A percentile compares a stretch with the other conserved stretches of the same genome.
Evolutionary conservation across 176 grass and related monocot genomes (phyloP).

Genomic region (Tuctoria greenei): DNA sequence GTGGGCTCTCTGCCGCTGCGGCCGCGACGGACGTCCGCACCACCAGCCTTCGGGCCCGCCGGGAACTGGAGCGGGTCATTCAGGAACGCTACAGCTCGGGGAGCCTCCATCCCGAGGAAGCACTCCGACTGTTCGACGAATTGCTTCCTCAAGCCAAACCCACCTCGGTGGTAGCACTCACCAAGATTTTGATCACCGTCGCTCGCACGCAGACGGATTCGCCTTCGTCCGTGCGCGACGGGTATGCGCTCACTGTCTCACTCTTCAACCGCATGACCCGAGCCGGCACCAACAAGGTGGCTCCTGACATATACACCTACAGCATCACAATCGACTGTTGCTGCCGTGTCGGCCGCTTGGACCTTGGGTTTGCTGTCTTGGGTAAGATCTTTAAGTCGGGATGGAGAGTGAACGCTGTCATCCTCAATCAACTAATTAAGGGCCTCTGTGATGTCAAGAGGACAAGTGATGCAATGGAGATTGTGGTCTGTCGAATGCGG

Average conservation of each 20-base stretch:
- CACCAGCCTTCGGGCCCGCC: neutral
- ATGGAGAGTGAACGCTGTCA: neutral
- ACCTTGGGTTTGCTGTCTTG: neutral
- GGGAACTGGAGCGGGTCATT: neutral
- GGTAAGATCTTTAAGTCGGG: neutral
- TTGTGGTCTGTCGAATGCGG: neutral
- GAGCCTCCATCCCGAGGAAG: neutral
- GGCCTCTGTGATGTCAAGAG: neutral
- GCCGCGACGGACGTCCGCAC: neutral
- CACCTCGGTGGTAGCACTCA: neutral
- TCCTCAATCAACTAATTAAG: neutral
- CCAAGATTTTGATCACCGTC: neutral
- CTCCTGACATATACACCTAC: neutral
- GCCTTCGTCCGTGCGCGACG: neutral
- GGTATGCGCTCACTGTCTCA: neutral
- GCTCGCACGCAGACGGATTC: neutral
- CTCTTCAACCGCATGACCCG: conserved; percentile 13
- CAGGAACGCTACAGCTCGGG: neutral
- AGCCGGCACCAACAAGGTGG: neutral
- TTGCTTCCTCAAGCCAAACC: neutral
- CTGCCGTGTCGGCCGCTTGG: neutral
- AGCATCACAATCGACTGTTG: neutral
- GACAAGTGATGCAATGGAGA: neutral
- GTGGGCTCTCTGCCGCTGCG: neutral
- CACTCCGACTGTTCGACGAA: neutral